These are phyloP conservation scores for Penicillium cosmopolitanum DNA, from an alignment of 495 filamentous ascomycete genomes.

Conservation along the genomic window DNA sequence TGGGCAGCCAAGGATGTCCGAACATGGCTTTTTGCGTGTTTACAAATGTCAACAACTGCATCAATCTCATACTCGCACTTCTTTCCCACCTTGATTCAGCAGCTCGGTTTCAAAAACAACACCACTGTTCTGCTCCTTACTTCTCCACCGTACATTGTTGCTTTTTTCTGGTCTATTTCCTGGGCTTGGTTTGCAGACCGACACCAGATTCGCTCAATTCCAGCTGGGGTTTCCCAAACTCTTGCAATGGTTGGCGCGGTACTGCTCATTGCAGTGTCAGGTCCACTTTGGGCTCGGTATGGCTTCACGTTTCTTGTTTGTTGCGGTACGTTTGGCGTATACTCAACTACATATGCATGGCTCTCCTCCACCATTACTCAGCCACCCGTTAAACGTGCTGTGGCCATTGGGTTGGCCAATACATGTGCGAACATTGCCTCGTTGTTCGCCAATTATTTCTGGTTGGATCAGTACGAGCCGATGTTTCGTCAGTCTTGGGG, in stretches of 20 bases:
- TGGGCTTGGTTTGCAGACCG: constrained; percentile 17
- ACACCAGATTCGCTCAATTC: constrained; percentile 17
- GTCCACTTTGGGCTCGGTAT: constrained; percentile 21
- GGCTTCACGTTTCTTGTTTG: constrained; percentile 15
- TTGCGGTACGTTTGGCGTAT: constrained; percentile 21
- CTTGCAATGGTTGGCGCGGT: constrained; percentile 16
- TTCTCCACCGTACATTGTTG: constrained; percentile 20
- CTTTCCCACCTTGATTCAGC: constrained; percentile 23
- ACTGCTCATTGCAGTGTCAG: constrained; percentile 14
- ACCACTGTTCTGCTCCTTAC: constrained; percentile 21
- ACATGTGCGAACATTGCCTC: background rate
- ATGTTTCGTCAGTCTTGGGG: constrained; percentile 22
- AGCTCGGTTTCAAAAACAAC: constrained; percentile 23
- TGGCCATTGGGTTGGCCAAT: constrained; percentile 9
- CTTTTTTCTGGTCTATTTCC: constrained; percentile 15
- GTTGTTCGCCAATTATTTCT: constrained; percentile 17
- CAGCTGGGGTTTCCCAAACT: constrained; percentile 13
- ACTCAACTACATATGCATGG: constrained; percentile 21
- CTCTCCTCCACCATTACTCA: constrained; percentile 20
- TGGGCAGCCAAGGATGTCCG: constrained; percentile 18
- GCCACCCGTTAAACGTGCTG: constrained; percentile 16
- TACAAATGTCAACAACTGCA: constrained; percentile 19
- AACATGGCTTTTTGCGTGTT: constrained; percentile 19
- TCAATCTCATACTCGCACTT: constrained; percentile 22
- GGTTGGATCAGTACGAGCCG: constrained; percentile 24